These are phyloP conservation scores for Lipomyces orientalis DNA, from an alignment of 805 yeast species.

Conservation along the genomic window DNA sequence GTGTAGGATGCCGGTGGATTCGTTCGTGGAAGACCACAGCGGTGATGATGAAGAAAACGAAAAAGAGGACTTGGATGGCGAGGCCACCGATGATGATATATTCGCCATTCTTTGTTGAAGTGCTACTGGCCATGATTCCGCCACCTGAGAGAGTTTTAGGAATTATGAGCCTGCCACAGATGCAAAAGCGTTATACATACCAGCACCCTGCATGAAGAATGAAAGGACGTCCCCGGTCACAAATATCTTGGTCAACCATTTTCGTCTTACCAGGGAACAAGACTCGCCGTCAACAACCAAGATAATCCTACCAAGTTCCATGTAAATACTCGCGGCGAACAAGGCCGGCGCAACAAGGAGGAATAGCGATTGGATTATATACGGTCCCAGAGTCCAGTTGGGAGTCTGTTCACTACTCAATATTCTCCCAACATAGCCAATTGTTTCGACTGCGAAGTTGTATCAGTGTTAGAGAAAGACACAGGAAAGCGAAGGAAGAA, in stretches of 20 bases:
- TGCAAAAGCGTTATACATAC: constrained; percentile 32
- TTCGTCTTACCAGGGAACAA: constrained; percentile 24
- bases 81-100: constrained; percentile 44
- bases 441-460: constrained; percentile 9
- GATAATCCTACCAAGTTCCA: constrained; percentile 39
- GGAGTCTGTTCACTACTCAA: neutral
- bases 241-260: constrained; percentile 38
- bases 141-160: constrained; percentile 32
- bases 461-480: neutral
- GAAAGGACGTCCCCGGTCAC: constrained; percentile 41
- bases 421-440: constrained; percentile 9
- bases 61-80: constrained; percentile 44
- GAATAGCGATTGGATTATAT: constrained; percentile 34
- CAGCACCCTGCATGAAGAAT: constrained; percentile 39
- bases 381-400: constrained; percentile 11
- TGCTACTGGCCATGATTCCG: constrained; percentile 26
- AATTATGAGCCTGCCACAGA: constrained; percentile 17
- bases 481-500: neutral
- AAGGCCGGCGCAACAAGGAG: constrained; percentile 41
- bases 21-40: constrained; percentile 34
- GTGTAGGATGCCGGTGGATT: constrained; percentile 4
- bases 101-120: constrained; percentile 34
- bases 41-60: constrained; percentile 43
- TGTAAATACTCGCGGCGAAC: constrained; percentile 41
- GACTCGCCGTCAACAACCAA: constrained; percentile 24